These are phyloP conservation scores for Pisolithus marmoratus DNA, from an alignment of 768 basidiomycete genomes.

Conservation along the genomic window DNA sequence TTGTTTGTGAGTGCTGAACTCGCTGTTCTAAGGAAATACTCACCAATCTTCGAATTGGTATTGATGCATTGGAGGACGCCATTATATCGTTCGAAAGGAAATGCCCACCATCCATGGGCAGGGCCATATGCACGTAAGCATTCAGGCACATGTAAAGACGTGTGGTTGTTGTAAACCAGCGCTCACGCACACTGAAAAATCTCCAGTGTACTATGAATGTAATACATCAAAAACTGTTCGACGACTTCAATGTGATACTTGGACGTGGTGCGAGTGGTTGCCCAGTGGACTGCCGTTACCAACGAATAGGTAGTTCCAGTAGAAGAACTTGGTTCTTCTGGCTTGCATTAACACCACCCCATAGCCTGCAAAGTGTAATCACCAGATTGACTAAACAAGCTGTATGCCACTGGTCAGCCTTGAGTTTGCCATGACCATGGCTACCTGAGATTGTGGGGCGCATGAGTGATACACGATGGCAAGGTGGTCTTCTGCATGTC, in stretches of 20 bases:
- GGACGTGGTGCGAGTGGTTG: background rate
- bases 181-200: background rate
- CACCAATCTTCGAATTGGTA: slow-evolving; percentile 30
- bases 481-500: slow-evolving; percentile 9
- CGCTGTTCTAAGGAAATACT: no score
- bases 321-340: background rate
- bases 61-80: slow-evolving; percentile 23
- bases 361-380: slow-evolving; percentile 27
- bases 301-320: background rate
- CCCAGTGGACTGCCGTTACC: background rate
- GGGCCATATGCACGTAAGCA: slow-evolving; percentile 25
- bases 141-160: slow-evolving; percentile 32
- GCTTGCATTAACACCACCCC: slow-evolving; percentile 11
- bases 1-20: no score
- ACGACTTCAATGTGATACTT: background rate
- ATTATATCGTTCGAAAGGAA: slow-evolving; percentile 28
- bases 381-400: slow-evolving; percentile 21
- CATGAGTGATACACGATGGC: slow-evolving; percentile 16
- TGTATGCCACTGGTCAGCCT: slow-evolving; percentile 22
- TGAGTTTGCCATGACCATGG: slow-evolving; percentile 27
- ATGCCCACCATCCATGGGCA: slow-evolving; percentile 20
- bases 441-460: slow-evolving; percentile 30
- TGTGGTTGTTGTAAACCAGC: slow-evolving; percentile 30
- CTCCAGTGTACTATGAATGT: background rate
- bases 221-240: background rate